These are phyloP conservation scores for Udeniomyces megalosporus DNA, from an alignment of 768 basidiomycete genomes.

Conservation along the genomic window DNA sequence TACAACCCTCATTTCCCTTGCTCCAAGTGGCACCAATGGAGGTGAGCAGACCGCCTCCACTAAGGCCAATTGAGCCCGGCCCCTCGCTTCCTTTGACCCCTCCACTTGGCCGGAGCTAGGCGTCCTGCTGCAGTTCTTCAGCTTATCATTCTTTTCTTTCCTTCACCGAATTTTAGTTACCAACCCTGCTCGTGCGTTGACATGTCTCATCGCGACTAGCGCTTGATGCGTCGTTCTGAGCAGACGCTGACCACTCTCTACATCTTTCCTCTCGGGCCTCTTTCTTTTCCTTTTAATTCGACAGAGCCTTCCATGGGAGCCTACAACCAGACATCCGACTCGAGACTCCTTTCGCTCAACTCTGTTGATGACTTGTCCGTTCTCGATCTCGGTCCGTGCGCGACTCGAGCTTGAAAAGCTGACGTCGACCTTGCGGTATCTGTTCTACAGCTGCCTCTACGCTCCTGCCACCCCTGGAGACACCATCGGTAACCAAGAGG, in stretches of 20 bases:
- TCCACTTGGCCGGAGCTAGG: background rate
- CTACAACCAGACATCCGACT: slow-evolving; percentile 10
- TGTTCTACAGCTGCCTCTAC: slow-evolving; percentile 9
- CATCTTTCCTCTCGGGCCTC: background rate
- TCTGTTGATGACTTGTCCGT: slow-evolving; percentile 12
- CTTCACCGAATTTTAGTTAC: too few species aligned
- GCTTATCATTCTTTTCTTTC: too few species aligned
- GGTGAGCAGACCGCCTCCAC: too few species aligned
- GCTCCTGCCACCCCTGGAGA: slow-evolving; percentile 33
- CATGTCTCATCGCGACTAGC: too few species aligned
- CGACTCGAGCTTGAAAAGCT: too few species aligned
- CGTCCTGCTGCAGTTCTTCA: background rate
- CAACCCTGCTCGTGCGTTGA: too few species aligned
- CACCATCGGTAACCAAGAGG: slow-evolving; percentile 48
- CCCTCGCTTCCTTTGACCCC: background rate
- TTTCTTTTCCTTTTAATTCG: background rate
- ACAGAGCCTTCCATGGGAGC: background rate
- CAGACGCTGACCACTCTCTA: too few species aligned
- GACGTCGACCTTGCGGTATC: too few species aligned
- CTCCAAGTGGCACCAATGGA: too few species aligned
- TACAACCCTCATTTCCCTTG: too few species aligned
- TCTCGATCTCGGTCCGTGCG: background rate
- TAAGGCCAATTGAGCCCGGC: background rate
- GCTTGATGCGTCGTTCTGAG: too few species aligned
- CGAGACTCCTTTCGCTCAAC: slow-evolving; percentile 10